Evolutionary conservation across 768 basidiomycete genomes (phyloP).

Genomic region (Punctularia strigosozonata): DNA sequence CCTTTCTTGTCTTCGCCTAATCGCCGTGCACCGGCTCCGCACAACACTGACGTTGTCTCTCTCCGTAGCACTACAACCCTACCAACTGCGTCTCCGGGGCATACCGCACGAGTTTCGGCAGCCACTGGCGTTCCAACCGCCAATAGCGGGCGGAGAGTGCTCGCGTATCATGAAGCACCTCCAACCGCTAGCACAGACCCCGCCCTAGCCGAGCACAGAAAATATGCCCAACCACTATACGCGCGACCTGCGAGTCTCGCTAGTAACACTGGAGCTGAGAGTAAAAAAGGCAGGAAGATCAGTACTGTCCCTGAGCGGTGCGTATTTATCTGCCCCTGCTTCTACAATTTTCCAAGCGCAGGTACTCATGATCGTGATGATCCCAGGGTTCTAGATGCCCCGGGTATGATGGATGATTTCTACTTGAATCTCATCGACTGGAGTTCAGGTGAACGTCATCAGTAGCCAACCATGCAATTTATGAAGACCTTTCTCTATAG

Average conservation of each 20-base stretch:
- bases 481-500: too few species aligned
- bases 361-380: too few species aligned
- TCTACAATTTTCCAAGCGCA: too few species aligned
- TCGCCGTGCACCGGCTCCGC: constrained; percentile 42
- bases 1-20: constrained; percentile 43
- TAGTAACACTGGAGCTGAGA: constrained; percentile 49
- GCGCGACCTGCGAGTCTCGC: constrained; percentile 53
- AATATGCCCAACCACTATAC: constrained; percentile 66
- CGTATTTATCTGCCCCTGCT: too few species aligned
- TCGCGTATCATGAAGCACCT: constrained; percentile 83
- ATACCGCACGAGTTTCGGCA: constrained; percentile 65
- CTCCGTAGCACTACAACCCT: constrained; percentile 47
- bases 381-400: constrained; percentile 94
- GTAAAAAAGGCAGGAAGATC: constrained; percentile 70
- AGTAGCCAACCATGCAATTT: too few species aligned
- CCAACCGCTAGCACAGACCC: constrained; percentile 68
- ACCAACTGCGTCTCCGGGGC: constrained; percentile 56
- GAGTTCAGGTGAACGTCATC: constrained; percentile 73
- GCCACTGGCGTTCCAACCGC: constrained; percentile 70
- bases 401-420: constrained; percentile 89
- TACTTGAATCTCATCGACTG: constrained; percentile 92
- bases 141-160: constrained; percentile 71
- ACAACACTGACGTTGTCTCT: constrained; percentile 61
- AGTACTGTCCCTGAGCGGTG: constrained; percentile 81
- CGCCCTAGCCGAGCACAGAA: constrained; percentile 65